These are phyloP conservation scores for Trichophyton benhamiae DNA, from an alignment of 2,329 filamentous ascomycete species.

Conservation along the genomic window DNA sequence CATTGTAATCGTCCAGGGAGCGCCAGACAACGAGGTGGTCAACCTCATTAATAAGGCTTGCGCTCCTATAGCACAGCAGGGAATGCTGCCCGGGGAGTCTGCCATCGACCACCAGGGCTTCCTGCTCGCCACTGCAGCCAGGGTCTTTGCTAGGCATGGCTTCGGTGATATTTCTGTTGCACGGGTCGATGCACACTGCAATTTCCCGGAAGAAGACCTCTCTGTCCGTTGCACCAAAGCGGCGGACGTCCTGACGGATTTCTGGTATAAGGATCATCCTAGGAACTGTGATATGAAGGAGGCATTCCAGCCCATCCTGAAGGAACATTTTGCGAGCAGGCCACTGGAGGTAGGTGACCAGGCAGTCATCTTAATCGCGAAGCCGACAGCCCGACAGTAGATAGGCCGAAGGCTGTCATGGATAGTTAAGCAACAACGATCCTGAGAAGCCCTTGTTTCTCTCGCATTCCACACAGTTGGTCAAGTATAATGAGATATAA, in stretches of 20 bases:
- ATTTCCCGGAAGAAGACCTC: background rate
- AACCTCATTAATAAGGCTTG: conserved; percentile 4
- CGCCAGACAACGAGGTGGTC: conserved; percentile 6
- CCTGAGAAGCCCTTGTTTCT: too few species aligned
- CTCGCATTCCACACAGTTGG: too few species aligned
- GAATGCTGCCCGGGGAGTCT: background rate
- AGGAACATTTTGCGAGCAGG: background rate
- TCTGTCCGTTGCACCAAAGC: background rate
- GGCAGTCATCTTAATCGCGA: background rate
- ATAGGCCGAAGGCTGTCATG: background rate
- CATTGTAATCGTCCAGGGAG: conserved; percentile 8
- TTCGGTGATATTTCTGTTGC: background rate
- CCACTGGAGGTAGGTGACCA: background rate
- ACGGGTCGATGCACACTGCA: background rate
- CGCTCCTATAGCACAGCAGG: conserved; percentile 4
- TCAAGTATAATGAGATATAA: too few species aligned
- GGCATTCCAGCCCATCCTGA: background rate
- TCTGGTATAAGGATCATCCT: conserved; percentile 1
- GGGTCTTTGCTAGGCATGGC: background rate
- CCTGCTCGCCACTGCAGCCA: background rate
- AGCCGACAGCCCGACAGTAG: background rate
- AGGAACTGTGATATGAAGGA: conserved; percentile 4
- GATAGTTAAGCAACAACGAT: background rate
- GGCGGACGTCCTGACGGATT: background rate
- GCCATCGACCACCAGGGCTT: conserved; percentile 2